A percentile compares a stretch with the other conserved stretches of the same genome.
These are phyloP conservation scores for Zalerion maritima DNA, from an alignment of 495 filamentous ascomycete genomes.

Conservation along the genomic window DNA sequence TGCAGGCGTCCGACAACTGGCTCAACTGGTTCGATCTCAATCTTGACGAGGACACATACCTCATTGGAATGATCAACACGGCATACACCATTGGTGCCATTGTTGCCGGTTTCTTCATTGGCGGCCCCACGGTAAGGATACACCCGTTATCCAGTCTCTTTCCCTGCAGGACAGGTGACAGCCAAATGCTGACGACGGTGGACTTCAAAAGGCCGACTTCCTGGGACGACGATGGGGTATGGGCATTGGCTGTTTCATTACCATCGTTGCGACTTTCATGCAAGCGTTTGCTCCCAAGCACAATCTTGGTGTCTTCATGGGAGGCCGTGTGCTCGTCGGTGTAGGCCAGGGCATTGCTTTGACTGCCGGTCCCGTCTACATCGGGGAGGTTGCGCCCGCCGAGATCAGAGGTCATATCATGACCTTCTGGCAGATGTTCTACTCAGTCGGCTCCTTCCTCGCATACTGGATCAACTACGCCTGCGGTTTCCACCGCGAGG, in stretches of 20 bases:
- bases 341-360: conserved; percentile 50
- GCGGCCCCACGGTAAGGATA: conserved; percentile 29
- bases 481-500: conserved; percentile 32
- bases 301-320: conserved; percentile 45
- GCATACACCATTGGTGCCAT: conserved; percentile 51
- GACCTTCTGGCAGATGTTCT: conserved; percentile 57
- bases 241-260: conserved; percentile 39
- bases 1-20: conserved; percentile 46
- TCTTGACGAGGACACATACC: conserved; percentile 24
- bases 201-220: conserved; percentile 29
- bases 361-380: conserved; percentile 45
- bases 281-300: conserved; percentile 41
- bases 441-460: conserved; percentile 47
- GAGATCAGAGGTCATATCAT: conserved; percentile 49
- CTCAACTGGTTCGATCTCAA: conserved; percentile 39
- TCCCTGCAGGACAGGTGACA: too few species aligned
- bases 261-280: conserved; percentile 47
- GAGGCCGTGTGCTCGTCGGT: conserved; percentile 46
- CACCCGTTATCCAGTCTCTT: background rate
- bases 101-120: conserved; percentile 45
- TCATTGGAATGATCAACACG: conserved; percentile 45
- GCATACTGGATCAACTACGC: conserved; percentile 48
- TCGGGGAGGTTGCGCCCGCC: conserved; percentile 42
- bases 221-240: conserved; percentile 44
- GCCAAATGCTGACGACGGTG: too few species aligned